Evolutionary conservation across 805 yeast species (phyloP).

Genomic region (Zygosaccharomyces bailii): DNA sequence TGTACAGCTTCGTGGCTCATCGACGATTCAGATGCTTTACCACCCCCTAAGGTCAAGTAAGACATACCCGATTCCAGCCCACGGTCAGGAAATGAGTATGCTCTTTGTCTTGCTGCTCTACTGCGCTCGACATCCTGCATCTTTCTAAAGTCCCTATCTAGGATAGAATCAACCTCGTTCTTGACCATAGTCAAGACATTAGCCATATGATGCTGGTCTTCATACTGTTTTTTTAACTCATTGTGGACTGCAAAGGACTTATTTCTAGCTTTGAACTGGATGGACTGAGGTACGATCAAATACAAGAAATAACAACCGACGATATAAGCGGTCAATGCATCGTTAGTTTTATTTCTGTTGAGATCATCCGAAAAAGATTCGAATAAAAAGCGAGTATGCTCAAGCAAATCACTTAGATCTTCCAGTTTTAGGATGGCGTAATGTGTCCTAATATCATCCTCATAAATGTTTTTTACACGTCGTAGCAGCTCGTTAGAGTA

Average conservation of each 20-base stretch:
- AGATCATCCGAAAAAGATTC: slow-evolving; percentile 33
- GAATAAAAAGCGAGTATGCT: slow-evolving; percentile 36
- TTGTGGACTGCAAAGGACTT: slow-evolving; percentile 39
- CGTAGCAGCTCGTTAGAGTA: slow-evolving; percentile 38
- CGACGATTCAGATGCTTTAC: slow-evolving; percentile 3
- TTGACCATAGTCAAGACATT: slow-evolving; percentile 39
- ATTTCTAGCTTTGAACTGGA: slow-evolving; percentile 41
- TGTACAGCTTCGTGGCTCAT: too few species aligned
- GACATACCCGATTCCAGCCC: slow-evolving; percentile 7
- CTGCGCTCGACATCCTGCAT: slow-evolving; percentile 15
- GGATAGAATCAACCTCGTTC: slow-evolving; percentile 32
- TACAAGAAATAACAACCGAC: slow-evolving; percentile 39
- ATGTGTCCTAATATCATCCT: slow-evolving; percentile 34
- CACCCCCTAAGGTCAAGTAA: slow-evolving; percentile 6
- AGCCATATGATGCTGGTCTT: slow-evolving; percentile 39
- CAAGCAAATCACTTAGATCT: slow-evolving; percentile 38
- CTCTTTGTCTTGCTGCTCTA: slow-evolving; percentile 28
- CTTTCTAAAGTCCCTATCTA: slow-evolving; percentile 24
- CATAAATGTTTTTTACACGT: slow-evolving; percentile 32
- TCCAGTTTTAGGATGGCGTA: slow-evolving; percentile 35
- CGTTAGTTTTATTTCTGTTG: slow-evolving; percentile 19
- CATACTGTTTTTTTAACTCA: slow-evolving; percentile 36
- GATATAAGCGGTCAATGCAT: slow-evolving; percentile 36
- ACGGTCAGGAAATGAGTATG: slow-evolving; percentile 32
- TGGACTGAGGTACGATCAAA: slow-evolving; percentile 39